Percentiles rank a stretch among this genome's conserved stretches.
Evolutionary conservation across 2,329 filamentous ascomycete genomes (phyloP).

Genomic region (Cladosporium sp.): DNA sequence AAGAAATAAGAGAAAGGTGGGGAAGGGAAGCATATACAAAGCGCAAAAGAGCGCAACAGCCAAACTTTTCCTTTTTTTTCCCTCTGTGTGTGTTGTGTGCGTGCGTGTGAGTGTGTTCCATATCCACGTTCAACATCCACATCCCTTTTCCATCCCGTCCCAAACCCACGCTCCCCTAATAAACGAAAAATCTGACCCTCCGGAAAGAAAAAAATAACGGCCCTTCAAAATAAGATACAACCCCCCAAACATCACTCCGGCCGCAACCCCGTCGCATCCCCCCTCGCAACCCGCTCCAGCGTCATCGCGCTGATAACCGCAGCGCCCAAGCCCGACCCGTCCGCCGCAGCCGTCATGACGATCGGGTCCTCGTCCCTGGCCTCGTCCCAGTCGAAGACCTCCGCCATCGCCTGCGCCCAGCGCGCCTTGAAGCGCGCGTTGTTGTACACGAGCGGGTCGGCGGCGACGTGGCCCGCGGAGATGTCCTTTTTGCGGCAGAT

Average conservation of each 20-base stretch:
- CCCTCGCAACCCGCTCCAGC: slow-evolving; percentile 17
- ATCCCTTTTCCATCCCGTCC: too few relatives aligned
- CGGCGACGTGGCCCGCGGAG: slow-evolving; percentile 31
- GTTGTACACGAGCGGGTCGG: slow-evolving; percentile 35
- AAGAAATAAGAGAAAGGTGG: too few relatives aligned
- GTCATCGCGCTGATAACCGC: slow-evolving; percentile 31
- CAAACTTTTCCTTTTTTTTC: too few relatives aligned
- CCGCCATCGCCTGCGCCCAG: slow-evolving; percentile 35
- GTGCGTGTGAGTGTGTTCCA: too few relatives aligned
- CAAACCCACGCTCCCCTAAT: too few relatives aligned
- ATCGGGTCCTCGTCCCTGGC: slow-evolving; percentile 29
- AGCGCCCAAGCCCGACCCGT: slow-evolving; percentile 37
- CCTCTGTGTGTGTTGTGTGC: too few relatives aligned
- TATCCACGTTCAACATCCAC: too few relatives aligned
- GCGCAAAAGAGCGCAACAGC: too few relatives aligned
- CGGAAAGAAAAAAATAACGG: background rate
- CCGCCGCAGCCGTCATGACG: slow-evolving; percentile 34
- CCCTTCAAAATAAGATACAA: background rate
- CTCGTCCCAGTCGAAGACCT: slow-evolving; percentile 33
- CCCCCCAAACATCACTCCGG: background rate
- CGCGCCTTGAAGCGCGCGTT: slow-evolving; percentile 37
- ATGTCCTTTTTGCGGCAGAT: slow-evolving; percentile 32
- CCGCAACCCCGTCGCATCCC: slow-evolving; percentile 7
- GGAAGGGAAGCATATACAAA: too few relatives aligned
- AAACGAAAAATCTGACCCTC: background rate